A percentile compares a stretch with the other conserved stretches of the same genome.
Conservation (phyloP, 2,329 filamentous ascomycete species). For the Hypoxylon sp. region DNA sequence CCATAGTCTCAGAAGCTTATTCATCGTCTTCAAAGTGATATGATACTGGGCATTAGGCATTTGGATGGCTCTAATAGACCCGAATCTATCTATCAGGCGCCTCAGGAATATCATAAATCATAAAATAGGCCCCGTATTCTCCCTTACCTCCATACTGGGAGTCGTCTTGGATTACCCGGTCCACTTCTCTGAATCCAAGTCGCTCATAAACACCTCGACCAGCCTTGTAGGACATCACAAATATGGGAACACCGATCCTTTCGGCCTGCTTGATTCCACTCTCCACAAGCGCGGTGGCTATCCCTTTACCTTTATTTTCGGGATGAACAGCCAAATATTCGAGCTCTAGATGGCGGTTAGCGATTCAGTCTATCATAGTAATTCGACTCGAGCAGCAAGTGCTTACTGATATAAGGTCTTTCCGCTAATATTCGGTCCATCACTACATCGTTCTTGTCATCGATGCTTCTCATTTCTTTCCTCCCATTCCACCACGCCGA, state of each 20-base stretch:
- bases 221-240: conserved; percentile 44
- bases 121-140: conserved; percentile 33
- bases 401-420: conserved; percentile 23
- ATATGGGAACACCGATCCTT: conserved; percentile 46
- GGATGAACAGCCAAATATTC: conserved; percentile 52
- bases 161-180: conserved; percentile 49
- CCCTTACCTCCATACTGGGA: conserved; percentile 39
- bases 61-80: not conserved
- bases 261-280: conserved; percentile 46
- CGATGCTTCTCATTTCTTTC: conserved; percentile 15
- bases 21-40: not conserved
- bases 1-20: not conserved
- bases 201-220: conserved; percentile 45
- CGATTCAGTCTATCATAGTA: not conserved
- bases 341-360: conserved; percentile 35
- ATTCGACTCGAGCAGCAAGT: not conserved
- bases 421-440: conserved; percentile 24
- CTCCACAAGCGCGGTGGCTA: conserved; percentile 46
- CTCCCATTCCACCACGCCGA: conserved; percentile 19
- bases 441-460: conserved; percentile 21
- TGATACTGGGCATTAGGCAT: not conserved
- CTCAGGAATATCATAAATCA: conserved; percentile 21
- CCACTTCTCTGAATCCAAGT: conserved; percentile 45
- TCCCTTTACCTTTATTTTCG: conserved; percentile 48
- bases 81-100: too few relatives aligned